Base-by-base conservation (phyloP, 208 protist species). In the Acanthamoeba polyphaga region DNA sequence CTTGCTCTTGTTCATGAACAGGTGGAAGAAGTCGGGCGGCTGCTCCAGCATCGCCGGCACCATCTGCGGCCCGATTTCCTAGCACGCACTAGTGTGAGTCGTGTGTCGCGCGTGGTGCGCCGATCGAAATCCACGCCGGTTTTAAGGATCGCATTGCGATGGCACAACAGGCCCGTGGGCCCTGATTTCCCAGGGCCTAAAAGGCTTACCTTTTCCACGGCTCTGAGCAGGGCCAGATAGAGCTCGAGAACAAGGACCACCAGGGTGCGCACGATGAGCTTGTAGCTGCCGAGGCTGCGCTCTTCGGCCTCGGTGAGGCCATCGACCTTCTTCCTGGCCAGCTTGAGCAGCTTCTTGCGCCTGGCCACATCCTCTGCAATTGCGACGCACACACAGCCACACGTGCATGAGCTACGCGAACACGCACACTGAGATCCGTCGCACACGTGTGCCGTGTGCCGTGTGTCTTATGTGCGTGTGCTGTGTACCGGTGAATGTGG, bases 401-500 rank as follows among this genome's bases (percentile, higher is more conserved):
- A 8, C n/a, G 15, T 32, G 68, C 68, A 38, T n/a, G n/a, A 38
- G n/a, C 19, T 43, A 43, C 58, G 53, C 9, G 53, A 58, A 58
- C 58, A 64, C 1, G 58, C 3, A 27, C 58, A 64, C 8, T 3
- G 38, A 38, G 38, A 38, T 38, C 38, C 38, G 38, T 38, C 38
- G 3, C 38, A 38, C 38, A 38, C 38, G 38, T 38, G 38, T 38
- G 38, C 1, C 3, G 38, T 38, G 38, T 38, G 38, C 3, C 38
- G 38, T 38, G 38, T 27, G 6, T 64, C 58, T 5, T 24, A 17
- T 64, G 13, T 12, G 22, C 46, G 12, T 64, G 58, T 64, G 58
- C 58, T 22, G 58, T 27, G 43, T 84, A 84, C 76, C 76, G 17
- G 76, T 84, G 76, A 58, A 55, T 19, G 76, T 84, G 43, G 55